Percentiles rank a stretch among this genome's conserved stretches.
Evolutionary conservation across 345 rosid species (phyloP).

Genomic region (Eutrema yunnanense): DNA sequence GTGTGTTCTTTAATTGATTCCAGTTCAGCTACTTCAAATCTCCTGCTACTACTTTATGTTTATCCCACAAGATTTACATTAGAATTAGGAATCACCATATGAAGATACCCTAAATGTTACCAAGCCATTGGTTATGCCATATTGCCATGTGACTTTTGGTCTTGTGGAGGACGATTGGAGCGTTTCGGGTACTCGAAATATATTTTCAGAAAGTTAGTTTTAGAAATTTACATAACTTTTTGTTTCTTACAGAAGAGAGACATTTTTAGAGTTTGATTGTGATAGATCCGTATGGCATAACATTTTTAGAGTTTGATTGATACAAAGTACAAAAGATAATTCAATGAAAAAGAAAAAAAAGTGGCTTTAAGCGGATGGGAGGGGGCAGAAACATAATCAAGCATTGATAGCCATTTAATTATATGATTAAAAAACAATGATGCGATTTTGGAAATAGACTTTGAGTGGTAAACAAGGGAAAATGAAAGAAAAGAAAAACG

Average conservation of each 20-base stretch:
- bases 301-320: not conserved
- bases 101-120: not conserved
- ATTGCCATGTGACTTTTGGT: not conserved
- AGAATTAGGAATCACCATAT: not conserved
- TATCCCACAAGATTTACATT: not conserved
- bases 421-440: constrained; percentile 13
- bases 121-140: not conserved
- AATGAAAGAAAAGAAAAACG: not conserved
- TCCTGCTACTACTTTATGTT: not conserved
- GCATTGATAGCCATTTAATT: constrained; percentile 4
- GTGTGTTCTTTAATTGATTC: not conserved
- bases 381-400: constrained; percentile 25
- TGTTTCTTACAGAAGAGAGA: not conserved
- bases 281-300: not conserved
- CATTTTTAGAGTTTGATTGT: not conserved
- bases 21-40: not conserved
- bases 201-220: too few relatives aligned
- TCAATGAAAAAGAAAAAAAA: not conserved
- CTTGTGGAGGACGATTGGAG: too few relatives aligned
- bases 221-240: too few relatives aligned
- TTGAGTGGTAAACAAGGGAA: constrained; percentile 23
- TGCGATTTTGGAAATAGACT: constrained; percentile 22
- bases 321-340: not conserved
- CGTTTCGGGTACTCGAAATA: too few relatives aligned
- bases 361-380: constrained; percentile 26